Evolutionary conservation across 1,284 basidiomycete genomes (phyloP).

Genomic region (Moesziomyces parantarcticus): DNA sequence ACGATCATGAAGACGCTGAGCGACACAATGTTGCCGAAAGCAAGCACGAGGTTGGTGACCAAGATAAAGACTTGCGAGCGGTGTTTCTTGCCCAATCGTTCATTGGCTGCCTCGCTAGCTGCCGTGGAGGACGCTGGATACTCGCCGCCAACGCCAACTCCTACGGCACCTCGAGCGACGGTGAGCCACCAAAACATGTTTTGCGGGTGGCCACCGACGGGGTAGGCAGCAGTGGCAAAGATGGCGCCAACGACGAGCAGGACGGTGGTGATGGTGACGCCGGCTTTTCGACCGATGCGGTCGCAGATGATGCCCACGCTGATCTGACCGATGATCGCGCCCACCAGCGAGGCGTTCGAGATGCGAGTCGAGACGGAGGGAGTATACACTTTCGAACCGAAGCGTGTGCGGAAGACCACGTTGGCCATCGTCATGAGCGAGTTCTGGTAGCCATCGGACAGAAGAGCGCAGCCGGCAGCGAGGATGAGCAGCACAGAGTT

Average conservation of each 20-base stretch:
- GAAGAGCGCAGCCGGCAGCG: constrained; percentile 67
- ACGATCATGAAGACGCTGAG: constrained; percentile 79
- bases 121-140: constrained; percentile 79
- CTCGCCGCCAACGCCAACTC: constrained; percentile 80
- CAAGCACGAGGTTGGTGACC: constrained; percentile 74
- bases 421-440: constrained; percentile 53
- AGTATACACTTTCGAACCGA: constrained; percentile 72
- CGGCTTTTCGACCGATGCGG: constrained; percentile 72
- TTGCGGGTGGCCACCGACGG: constrained; percentile 71
- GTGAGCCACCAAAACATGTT: constrained; percentile 83
- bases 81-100: constrained; percentile 73
- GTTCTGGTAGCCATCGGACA: constrained; percentile 81
- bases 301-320: constrained; percentile 78
- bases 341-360: constrained; percentile 79
- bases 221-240: constrained; percentile 78
- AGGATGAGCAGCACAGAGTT: constrained; percentile 31
- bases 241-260: constrained; percentile 79
- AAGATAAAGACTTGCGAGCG: constrained; percentile 80
- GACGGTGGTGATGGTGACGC: constrained; percentile 73
- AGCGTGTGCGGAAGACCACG: constrained; percentile 56
- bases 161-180: constrained; percentile 77
- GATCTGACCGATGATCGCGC: constrained; percentile 76
- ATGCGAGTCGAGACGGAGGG: constrained; percentile 76
- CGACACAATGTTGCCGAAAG: constrained; percentile 73
- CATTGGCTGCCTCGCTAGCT: constrained; percentile 79